These are phyloP conservation scores for Hypericum androsaemum DNA, from an alignment of 345 rosid species.

Conservation along the genomic window DNA sequence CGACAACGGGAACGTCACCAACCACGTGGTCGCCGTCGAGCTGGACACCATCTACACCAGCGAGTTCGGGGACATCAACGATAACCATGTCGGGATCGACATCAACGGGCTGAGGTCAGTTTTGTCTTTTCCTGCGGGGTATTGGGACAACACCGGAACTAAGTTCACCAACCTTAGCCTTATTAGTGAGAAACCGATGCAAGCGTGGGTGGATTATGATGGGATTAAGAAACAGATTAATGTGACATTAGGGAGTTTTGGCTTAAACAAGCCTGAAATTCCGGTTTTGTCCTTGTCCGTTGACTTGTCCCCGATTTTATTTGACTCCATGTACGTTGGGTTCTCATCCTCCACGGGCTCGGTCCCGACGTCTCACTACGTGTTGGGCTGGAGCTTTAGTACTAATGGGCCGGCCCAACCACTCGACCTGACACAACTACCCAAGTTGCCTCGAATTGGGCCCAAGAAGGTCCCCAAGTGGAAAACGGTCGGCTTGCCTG, in stretches of 20 bases:
- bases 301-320: neutral
- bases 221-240: slow-evolving; percentile 3
- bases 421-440: slow-evolving; percentile 9
- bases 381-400: slow-evolving; percentile 20
- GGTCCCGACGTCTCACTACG: slow-evolving; percentile 6
- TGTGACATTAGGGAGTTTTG: slow-evolving; percentile 13
- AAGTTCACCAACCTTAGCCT: slow-evolving; percentile 2
- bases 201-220: slow-evolving; percentile 12
- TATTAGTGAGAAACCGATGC: slow-evolving; percentile 12
- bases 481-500: neutral
- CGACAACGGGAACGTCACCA: neutral
- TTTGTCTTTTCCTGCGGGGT: slow-evolving; percentile 1
- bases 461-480: neutral
- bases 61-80: slow-evolving; percentile 9
- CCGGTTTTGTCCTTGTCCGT: slow-evolving; percentile 6
- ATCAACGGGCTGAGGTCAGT: slow-evolving; percentile 5
- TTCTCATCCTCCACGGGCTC: slow-evolving; percentile 16
- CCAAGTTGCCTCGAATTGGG: slow-evolving; percentile 8
- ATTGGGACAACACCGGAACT: neutral
- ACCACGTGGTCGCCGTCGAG: slow-evolving; percentile 15
- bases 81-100: slow-evolving; percentile 17
- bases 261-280: slow-evolving; percentile 1
- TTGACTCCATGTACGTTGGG: slow-evolving; percentile 15
- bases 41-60: slow-evolving; percentile 5
- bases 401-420: slow-evolving; percentile 9